phyloP scores from a whole-genome alignment of 106 monocot genomes.

The Phalaenopsis aphrodite region DNA sequence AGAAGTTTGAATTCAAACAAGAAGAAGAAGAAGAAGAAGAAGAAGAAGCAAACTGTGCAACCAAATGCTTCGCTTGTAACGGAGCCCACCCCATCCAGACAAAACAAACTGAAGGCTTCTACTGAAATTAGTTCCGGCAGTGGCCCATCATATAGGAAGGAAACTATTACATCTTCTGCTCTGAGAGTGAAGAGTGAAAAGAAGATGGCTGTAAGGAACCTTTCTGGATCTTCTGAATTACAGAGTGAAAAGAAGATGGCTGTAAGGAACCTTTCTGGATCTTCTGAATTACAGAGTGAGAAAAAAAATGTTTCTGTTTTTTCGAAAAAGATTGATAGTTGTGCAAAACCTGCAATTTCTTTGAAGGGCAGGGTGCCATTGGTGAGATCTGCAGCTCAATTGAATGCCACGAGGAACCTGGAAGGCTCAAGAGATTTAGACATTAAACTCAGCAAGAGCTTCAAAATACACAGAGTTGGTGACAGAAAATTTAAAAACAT shows the following conservation, averaged over 20 bases:
- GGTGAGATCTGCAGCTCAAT: not conserved
- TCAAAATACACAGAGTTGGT: not conserved
- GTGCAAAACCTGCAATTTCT: slow-evolving; percentile 1
- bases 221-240: not conserved
- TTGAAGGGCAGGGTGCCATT: not conserved
- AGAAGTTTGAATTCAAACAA: not conserved
- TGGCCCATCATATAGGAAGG: not conserved
- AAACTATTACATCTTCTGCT: not conserved
- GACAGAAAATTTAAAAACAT: slow-evolving; percentile 3
- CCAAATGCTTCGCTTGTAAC: not conserved
- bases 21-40: not conserved
- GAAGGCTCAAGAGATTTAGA: not conserved
- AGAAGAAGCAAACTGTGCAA: too few relatives aligned
- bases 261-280: not conserved
- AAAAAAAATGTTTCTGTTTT: not conserved
- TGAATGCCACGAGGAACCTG: not conserved
- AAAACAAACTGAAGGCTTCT: not conserved
- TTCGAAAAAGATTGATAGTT: not conserved
- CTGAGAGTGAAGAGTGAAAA: not conserved
- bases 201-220: not conserved
- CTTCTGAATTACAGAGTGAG: not conserved
- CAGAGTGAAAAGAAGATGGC: not conserved
- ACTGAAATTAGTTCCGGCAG: not conserved
- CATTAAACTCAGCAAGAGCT: not conserved
- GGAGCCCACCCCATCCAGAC: not conserved